Percentiles rank a stretch among this genome's conserved stretches.
Conservation (phyloP, 805 yeast genomes). For the Starmerella floricola region DNA sequence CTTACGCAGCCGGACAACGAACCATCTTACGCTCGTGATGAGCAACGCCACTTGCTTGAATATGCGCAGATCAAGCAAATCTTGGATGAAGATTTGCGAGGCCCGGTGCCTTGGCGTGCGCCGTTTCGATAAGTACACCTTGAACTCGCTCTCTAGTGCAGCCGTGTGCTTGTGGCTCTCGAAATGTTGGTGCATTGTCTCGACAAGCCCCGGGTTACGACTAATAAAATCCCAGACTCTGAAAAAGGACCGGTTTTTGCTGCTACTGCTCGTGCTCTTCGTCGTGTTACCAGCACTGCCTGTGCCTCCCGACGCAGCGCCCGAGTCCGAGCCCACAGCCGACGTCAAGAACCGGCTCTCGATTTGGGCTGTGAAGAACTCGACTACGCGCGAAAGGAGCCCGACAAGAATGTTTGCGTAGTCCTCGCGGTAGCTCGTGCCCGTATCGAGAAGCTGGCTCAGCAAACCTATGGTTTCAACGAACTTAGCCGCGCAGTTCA, state of each 20-base stretch:
- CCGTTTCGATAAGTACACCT: slow-evolving; percentile 19
- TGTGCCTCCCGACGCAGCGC: background rate
- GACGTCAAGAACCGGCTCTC: background rate
- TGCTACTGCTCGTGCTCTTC: background rate
- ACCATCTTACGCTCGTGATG: slow-evolving; percentile 44
- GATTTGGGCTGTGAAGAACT: slow-evolving; percentile 8
- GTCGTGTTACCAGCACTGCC: background rate
- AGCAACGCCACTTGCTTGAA: slow-evolving; percentile 43
- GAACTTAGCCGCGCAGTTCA: slow-evolving; percentile 37
- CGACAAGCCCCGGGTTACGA: background rate
- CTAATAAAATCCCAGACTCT: slow-evolving; percentile 2
- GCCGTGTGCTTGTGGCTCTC: background rate
- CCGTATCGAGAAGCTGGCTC: slow-evolving; percentile 47
- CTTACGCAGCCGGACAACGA: slow-evolving; percentile 47
- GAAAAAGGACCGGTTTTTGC: background rate
- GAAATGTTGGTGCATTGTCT: background rate
- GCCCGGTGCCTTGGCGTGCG: slow-evolving; percentile 10
- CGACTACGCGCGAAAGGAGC: slow-evolving; percentile 19
- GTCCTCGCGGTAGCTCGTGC: slow-evolving; percentile 45
- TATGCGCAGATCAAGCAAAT: slow-evolving; percentile 42
- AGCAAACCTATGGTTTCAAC: slow-evolving; percentile 37
- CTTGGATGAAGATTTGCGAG: slow-evolving; percentile 33
- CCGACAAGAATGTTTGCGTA: slow-evolving; percentile 34
- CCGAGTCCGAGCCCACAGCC: background rate
- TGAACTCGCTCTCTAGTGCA: slow-evolving; percentile 20